Evolutionary conservation across 2,329 filamentous ascomycete species (phyloP).

Genomic region (Aspergillus fumigatus): DNA sequence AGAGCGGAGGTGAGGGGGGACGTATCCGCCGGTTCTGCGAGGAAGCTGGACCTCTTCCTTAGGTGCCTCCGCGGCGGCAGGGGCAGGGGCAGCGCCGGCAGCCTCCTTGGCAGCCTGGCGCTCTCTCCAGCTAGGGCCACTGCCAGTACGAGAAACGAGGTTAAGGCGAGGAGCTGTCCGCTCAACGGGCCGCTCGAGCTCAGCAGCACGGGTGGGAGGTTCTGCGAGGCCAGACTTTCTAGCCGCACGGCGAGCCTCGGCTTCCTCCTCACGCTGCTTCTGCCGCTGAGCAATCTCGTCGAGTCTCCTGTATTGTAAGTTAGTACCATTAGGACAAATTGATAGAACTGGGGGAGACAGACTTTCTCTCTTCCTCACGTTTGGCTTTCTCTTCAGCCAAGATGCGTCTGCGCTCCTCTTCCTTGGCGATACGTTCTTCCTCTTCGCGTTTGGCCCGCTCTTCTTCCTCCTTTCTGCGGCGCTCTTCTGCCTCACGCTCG

Average conservation of each 20-base stretch:
- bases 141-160: slow-evolving; percentile 47
- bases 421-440: slow-evolving; percentile 73
- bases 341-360: slow-evolving; percentile 26
- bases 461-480: slow-evolving; percentile 73
- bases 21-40: slow-evolving; percentile 33
- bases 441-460: slow-evolving; percentile 77
- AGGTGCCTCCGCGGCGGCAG: slow-evolving; percentile 9
- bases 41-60: slow-evolving; percentile 26
- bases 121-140: slow-evolving; percentile 55
- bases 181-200: slow-evolving; percentile 47
- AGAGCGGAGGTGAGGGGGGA: slow-evolving; percentile 39
- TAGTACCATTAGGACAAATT: slow-evolving; percentile 23
- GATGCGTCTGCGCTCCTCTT: slow-evolving; percentile 73
- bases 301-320: slow-evolving; percentile 48
- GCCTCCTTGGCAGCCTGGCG: slow-evolving; percentile 50
- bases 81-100: slow-evolving; percentile 13
- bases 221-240: slow-evolving; percentile 53
- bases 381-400: slow-evolving; percentile 66
- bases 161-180: slow-evolving; percentile 52
- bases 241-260: slow-evolving; percentile 67
- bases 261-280: slow-evolving; percentile 81
- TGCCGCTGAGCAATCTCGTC: slow-evolving; percentile 63
- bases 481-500: slow-evolving; percentile 80
- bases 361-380: slow-evolving; percentile 57
- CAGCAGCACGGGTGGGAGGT: slow-evolving; percentile 36